Base-by-base conservation (phyloP, 2,329 filamentous ascomycete species). In the Penicillium sp. region DNA sequence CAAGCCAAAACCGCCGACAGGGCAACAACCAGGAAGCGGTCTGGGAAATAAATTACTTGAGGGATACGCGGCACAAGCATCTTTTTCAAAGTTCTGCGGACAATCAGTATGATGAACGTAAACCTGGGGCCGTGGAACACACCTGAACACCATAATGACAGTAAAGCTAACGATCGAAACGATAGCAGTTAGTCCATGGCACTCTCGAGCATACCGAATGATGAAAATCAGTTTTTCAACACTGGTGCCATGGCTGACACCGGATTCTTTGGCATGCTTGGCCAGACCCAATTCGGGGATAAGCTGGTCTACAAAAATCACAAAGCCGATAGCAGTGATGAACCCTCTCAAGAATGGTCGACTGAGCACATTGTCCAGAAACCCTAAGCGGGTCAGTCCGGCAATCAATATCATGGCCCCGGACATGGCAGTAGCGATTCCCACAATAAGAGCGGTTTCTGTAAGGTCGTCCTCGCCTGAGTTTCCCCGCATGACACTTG, bases 271-370 rank as follows among this genome's bases (percentile, higher is more conserved):
- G 0, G 91, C 90, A 17, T 85, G 74, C 1, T 81, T 77, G 36
- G 80, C 82, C 22, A 99, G 80, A 0, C 94, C 94, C 66, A 96
- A 82, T 73, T 97, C 91, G 0, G 93, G 92, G 50, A 97, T 89
- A 42, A 96, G 78, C 75, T 99, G 94, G 72, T 97, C 94, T 35
- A 97, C 90, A 37, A 95, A 86, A 69, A 99, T 97, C 61, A 97
- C 92, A 53, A 97, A 90, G 46, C 94, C 94, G 70, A 99, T 95
- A 48, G 94, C 94, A 55, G 90, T 96, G 75, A 99, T 97, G 76
- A 99, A 99, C 0, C 94, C 94, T 57, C 94, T 83, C 53, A 97
- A 76, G 66, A 99, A 97, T 0, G 94, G 94, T 33, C 91, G 84
- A 64, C 92, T 97, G 35, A 99, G 81, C 11, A 99, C 92, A 67